Evolutionary conservation across 768 basidiomycete species (phyloP), one percentile per base, ranked within the genome.

Genomic region (Hypsizygus marmoreus): DNA sequence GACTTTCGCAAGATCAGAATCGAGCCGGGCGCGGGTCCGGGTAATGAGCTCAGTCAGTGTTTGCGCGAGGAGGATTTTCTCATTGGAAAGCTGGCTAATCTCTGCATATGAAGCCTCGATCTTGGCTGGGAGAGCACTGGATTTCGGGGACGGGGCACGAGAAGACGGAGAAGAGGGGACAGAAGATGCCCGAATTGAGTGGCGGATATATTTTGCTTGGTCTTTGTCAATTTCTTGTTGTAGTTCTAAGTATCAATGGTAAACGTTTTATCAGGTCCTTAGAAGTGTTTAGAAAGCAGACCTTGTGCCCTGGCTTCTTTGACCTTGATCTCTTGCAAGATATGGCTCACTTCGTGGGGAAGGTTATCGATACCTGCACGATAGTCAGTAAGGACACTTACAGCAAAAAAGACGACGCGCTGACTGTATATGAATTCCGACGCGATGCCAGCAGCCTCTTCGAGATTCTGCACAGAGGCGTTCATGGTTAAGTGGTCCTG

Each of bases 371-470:
- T 66, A 55, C 72, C 78, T 81, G 39, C 11, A 29, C 20, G 12
- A 20, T 32, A 23, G 49, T 40, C 12, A 26, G 12, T 35, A 56
- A 29, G 32, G 16, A 24, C 12, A 17, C 14, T 23, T 29, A 17
- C 25, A 28, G n/a, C 23, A 13, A 10, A 29, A 14, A 20, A 35
- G 23, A 17, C 6, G 6, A 5, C 25, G 11, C 14, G 58, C 73
- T 29, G 24, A 77, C 79, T 79, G 61, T 79, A 79, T 34, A 81
- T 76, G 61, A 76, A 81, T 59, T 81, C 79, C 1, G 75, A 70
- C 12, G 77, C 76, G 26, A 81, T 67, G 40, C 71, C 75, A 2
- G 76, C 71, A 0, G 78, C 79, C 56, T 81, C 79, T 55, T 81
- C 79, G 26, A 74, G 50, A 52, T 74, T 75, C 42, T 73, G 73